Conservation (phyloP, 148 eudicot genomes). For the Silene uniflora region DNA sequence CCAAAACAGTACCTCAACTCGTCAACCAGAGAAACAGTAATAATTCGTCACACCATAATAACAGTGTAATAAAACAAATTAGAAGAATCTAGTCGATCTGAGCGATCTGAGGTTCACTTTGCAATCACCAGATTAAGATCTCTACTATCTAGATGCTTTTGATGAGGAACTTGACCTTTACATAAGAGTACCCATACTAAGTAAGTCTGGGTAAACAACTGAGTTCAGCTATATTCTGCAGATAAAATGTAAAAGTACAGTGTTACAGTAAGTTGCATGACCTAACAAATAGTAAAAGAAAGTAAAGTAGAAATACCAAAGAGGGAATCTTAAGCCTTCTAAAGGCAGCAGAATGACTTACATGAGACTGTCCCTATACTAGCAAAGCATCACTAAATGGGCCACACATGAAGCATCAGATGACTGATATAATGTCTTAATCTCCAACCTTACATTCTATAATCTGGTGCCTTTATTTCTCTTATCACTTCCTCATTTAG, state of each 20-base stretch:
- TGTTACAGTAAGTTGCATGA: constrained; percentile 19
- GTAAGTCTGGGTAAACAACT: constrained; percentile 18
- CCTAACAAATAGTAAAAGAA: constrained; percentile 19
- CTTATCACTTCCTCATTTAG: no score
- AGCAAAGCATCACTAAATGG: constrained; percentile 35
- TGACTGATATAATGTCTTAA: constrained; percentile 26
- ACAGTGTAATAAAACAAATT: no score
- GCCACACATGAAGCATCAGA: constrained; percentile 23
- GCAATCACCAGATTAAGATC: not conserved
- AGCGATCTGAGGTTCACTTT: not conserved
- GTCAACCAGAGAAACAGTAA: no score
- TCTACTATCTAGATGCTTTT: no score
- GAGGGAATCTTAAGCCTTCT: constrained; percentile 53
- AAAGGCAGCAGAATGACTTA: constrained; percentile 43
- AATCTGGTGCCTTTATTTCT: no score
- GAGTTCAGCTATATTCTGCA: not conserved
- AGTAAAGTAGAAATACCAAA: constrained; percentile 29
- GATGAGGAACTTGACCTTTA: no score
- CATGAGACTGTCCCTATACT: constrained; percentile 31
- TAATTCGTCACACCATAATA: no score
- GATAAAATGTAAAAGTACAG: constrained; percentile 7
- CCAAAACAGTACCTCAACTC: no score
- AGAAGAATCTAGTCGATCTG: no score
- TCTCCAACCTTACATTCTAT: constrained; percentile 9
- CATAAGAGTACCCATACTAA: constrained; percentile 11